A percentile compares a stretch with the other conserved stretches of the same genome.
Conservation (phyloP, 2,329 filamentous ascomycete genomes). For the Emmonsia crescens region DNA sequence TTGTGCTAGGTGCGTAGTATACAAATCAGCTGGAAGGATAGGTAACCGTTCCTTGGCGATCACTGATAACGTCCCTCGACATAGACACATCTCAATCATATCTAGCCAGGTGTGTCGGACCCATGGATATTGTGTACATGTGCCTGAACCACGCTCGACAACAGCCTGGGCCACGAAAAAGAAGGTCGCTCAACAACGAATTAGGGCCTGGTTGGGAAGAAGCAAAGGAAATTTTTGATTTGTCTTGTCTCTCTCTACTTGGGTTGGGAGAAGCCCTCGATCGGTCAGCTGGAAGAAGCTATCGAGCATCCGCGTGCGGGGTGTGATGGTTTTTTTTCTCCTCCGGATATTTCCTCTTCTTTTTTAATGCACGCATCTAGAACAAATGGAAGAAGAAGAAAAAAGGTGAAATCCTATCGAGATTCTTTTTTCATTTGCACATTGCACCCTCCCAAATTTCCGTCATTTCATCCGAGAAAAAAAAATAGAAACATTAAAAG, state of each 20-base stretch:
- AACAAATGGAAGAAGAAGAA: not conserved
- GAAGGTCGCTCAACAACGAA: not conserved
- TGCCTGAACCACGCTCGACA: not conserved
- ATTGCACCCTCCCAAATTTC: conserved; percentile 9
- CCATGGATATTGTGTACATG: not conserved
- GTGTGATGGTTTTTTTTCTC: no score
- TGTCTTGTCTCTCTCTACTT: not conserved
- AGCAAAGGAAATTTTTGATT: conserved; percentile 5
- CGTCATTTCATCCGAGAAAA: conserved; percentile 11
- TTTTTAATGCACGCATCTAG: not conserved
- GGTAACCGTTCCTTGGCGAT: not conserved
- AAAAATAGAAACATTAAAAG: conserved; percentile 7
- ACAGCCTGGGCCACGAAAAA: not conserved
- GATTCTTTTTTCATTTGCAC: not conserved
- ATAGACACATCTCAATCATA: not conserved
- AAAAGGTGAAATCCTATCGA: not conserved
- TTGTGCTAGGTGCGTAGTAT: not conserved
- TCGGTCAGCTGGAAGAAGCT: not conserved
- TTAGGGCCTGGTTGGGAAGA: not conserved
- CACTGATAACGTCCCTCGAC: not conserved
- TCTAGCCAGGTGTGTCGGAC: not conserved
- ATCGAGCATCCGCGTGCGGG: not conserved
- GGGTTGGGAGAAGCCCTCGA: not conserved
- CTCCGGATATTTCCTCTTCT: not conserved
- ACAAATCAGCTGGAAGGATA: not conserved